Conservation (phyloP, 257 asterid species). For the Solanum rostratum region DNA sequence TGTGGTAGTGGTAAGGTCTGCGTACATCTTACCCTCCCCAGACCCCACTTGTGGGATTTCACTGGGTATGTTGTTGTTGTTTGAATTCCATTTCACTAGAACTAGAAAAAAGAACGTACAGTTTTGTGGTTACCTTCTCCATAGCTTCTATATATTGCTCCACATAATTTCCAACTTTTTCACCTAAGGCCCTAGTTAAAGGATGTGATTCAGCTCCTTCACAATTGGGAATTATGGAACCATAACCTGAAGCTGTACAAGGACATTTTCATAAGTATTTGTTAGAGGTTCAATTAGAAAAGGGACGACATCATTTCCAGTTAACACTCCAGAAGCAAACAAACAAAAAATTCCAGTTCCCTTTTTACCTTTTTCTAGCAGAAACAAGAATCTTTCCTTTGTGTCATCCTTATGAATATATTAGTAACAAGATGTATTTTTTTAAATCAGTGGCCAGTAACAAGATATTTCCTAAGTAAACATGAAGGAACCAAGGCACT, state of each 20-base stretch:
- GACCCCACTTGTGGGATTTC: too few species aligned
- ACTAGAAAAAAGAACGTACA: not conserved
- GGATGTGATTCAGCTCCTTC: conserved; percentile 64
- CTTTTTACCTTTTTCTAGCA: not conserved
- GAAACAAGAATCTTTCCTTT: not conserved
- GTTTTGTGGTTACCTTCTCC: conserved; percentile 61
- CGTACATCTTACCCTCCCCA: too few species aligned
- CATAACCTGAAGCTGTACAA: conserved; percentile 73
- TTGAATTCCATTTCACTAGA: too few species aligned
- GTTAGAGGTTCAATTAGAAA: not conserved
- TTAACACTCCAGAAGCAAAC: not conserved
- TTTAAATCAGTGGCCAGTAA: not conserved
- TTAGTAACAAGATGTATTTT: not conserved
- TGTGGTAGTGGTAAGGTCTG: too few species aligned
- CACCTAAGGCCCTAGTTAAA: conserved; percentile 57
- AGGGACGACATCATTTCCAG: not conserved
- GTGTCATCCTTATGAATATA: not conserved
- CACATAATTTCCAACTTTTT: conserved; percentile 51
- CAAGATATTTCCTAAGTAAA: not conserved
- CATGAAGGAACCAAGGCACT: not conserved
- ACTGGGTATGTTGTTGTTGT: too few species aligned
- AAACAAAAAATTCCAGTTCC: not conserved
- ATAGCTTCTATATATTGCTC: conserved; percentile 74
- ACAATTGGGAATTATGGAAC: conserved; percentile 78
- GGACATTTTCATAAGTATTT: not conserved